These are phyloP conservation scores for Schwanniomyces sp. DNA, from an alignment of 805 yeast species.

Conservation along the genomic window DNA sequence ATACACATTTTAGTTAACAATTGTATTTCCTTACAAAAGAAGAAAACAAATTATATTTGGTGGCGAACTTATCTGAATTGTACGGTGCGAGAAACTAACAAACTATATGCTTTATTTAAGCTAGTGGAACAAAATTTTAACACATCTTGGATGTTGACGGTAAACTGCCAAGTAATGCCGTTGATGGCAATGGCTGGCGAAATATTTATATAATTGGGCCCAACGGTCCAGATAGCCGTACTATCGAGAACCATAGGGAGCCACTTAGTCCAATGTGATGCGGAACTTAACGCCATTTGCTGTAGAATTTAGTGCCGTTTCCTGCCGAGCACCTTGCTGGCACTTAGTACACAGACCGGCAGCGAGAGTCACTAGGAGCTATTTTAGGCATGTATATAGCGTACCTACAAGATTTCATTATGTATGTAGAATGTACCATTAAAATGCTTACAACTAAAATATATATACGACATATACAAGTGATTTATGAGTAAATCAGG, in stretches of 20 bases:
- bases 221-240: background rate
- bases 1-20: constrained; percentile 10
- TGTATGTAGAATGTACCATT: too few relatives aligned
- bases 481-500: background rate
- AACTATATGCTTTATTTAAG: too few relatives aligned
- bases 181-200: background rate
- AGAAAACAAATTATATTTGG: background rate
- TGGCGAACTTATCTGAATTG: background rate
- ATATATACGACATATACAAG: too few relatives aligned
- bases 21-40: background rate
- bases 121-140: too few relatives aligned
- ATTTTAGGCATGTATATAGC: too few relatives aligned
- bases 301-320: background rate
- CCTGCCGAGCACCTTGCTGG: too few relatives aligned
- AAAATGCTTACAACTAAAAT: too few relatives aligned
- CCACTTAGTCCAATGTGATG: background rate
- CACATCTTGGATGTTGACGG: too few relatives aligned
- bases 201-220: background rate
- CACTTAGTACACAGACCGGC: too few relatives aligned
- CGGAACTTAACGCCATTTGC: background rate
- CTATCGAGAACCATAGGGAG: background rate
- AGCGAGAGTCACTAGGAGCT: too few relatives aligned
- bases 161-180: background rate
- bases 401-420: too few relatives aligned
- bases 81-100: background rate